phyloP scores from a whole-genome alignment of 352 stramenopile species.

The Hyaloperonospora arabidopsidis region DNA sequence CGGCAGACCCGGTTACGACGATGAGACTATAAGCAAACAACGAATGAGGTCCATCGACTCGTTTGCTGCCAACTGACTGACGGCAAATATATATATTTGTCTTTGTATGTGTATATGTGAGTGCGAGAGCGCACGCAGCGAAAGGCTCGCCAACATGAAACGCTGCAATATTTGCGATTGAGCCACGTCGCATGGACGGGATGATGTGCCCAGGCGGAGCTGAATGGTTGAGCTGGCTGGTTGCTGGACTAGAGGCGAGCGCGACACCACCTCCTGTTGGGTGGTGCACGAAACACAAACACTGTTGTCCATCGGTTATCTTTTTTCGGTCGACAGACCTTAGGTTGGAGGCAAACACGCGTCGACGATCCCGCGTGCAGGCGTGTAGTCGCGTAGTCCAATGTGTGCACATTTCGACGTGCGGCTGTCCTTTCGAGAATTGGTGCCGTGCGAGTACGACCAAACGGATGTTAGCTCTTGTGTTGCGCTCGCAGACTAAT shows the following conservation, averaged over 20 bases:
- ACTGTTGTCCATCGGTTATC: conserved; percentile 3
- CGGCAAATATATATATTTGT: no score
- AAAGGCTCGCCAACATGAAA: conserved; percentile 3
- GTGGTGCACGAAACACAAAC: conserved; percentile 10
- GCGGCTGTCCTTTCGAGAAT: background rate
- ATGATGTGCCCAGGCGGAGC: conserved; percentile 10
- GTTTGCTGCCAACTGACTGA: no score
- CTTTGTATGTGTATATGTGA: no score
- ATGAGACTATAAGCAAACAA: no score
- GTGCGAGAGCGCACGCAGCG: background rate
- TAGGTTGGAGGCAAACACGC: no score
- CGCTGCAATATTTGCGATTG: conserved; percentile 3
- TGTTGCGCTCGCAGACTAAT: conserved; percentile 5
- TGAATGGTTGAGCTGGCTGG: background rate
- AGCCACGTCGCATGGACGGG: conserved; percentile 1
- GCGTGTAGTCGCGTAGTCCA: no score
- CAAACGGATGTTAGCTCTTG: conserved; percentile 2
- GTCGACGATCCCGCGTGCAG: no score
- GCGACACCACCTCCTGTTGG: conserved; percentile 13
- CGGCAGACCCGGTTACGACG: no score
- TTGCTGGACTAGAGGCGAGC: background rate
- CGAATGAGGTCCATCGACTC: no score
- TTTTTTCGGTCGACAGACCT: background rate
- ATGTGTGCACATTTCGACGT: no score
- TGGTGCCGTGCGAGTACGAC: conserved; percentile 11